Conservation (phyloP, 2,329 filamentous ascomycete species). For the Daldinia eschscholtzii region DNA sequence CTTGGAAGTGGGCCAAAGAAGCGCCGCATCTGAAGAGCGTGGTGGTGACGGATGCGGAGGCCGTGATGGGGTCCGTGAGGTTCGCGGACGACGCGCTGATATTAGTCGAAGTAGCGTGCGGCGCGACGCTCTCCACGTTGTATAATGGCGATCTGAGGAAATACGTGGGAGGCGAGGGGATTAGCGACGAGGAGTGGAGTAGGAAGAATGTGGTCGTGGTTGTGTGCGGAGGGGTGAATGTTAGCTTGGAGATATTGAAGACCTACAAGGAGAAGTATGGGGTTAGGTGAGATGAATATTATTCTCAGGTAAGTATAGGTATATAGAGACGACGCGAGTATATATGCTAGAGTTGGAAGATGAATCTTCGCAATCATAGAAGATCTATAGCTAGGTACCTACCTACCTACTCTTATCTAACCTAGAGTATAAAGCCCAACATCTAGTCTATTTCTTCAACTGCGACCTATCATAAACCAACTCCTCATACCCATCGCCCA, state of each 20-base stretch:
- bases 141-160: constrained; percentile 74
- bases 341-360: not conserved
- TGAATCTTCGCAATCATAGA: no score
- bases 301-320: not conserved
- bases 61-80: constrained; percentile 79
- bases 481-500: constrained; percentile 35
- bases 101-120: constrained; percentile 87
- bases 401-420: no score
- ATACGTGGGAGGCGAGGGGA: constrained; percentile 67
- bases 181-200: constrained; percentile 69
- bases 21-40: constrained; percentile 63
- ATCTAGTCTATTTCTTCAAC: constrained; percentile 18
- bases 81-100: constrained; percentile 86
- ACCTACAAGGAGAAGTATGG: constrained; percentile 67
- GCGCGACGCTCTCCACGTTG: constrained; percentile 78
- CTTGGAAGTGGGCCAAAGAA: constrained; percentile 73
- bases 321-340: not conserved
- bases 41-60: constrained; percentile 80
- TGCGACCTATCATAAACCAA: constrained; percentile 41
- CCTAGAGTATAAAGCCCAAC: not conserved
- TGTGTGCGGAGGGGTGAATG: constrained; percentile 83
- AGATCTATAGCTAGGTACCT: not conserved
- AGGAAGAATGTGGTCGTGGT: constrained; percentile 83
- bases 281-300: constrained; percentile 35
- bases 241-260: constrained; percentile 71